These are phyloP conservation scores for Ustilago loliicola DNA, from an alignment of 1,284 basidiomycete genomes.

Conservation along the genomic window DNA sequence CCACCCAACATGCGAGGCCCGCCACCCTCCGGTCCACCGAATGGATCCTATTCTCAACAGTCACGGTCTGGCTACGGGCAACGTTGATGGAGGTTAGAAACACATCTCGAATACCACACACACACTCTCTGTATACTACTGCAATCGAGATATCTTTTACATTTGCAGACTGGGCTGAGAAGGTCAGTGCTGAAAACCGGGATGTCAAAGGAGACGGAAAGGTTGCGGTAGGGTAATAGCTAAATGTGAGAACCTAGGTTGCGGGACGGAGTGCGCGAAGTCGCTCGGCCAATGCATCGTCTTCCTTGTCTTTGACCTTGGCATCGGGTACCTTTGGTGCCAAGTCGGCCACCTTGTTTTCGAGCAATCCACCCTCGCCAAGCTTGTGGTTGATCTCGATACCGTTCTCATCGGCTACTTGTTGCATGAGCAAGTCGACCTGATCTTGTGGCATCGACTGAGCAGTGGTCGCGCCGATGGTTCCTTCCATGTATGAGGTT, in stretches of 20 bases:
- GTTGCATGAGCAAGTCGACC: conserved; percentile 89
- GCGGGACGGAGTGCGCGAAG: conserved; percentile 67
- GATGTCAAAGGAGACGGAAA: neutral
- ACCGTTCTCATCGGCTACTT: conserved; percentile 96
- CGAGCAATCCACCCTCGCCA: conserved; percentile 77
- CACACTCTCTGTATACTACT: conserved; percentile 28
- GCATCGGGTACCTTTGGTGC: conserved; percentile 43
- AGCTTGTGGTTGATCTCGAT: conserved; percentile 94
- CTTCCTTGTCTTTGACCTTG: conserved; percentile 70
- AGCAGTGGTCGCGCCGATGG: conserved; percentile 93
- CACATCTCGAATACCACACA: neutral
- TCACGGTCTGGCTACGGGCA: conserved; percentile 32
- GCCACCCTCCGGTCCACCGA: conserved; percentile 22
- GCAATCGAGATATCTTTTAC: conserved; percentile 13
- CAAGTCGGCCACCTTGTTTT: conserved; percentile 73
- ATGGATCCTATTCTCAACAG: conserved; percentile 26
- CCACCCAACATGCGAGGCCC: conserved; percentile 42
- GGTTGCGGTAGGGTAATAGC: neutral
- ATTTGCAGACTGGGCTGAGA: neutral
- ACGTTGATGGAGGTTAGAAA: conserved; percentile 16
- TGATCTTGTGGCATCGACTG: conserved; percentile 96
- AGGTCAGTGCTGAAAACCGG: no score
- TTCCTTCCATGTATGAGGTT: conserved; percentile 97
- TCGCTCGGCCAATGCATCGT: conserved; percentile 81
- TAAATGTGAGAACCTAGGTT: conserved; percentile 26